Base-by-base conservation (phyloP, 495 filamentous ascomycete genomes). In the Amniculicola lignicola region DNA sequence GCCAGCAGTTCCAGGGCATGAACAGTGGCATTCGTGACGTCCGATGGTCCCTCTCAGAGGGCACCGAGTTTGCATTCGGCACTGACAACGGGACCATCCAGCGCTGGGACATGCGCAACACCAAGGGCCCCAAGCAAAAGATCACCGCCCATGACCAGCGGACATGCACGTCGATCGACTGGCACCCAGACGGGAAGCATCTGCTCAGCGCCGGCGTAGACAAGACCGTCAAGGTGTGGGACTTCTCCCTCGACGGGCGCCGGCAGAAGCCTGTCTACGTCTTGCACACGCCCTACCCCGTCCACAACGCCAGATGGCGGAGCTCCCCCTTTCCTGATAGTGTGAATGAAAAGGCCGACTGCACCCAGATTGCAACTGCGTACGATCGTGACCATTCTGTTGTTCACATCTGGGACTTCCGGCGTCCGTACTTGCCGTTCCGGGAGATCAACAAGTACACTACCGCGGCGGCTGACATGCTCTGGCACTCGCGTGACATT, bases 101-200 rank as follows among this genome's bases (percentile, higher is more conserved):
- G 65, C 71, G 80, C 50, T 89, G 85, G 85, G 85, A 89, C 67
- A 77, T 77, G 48, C 80, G 84, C 37, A 80, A 81, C 51, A 65
- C 70, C 24, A 81, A 71, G 59, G 75, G 75, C 28, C 78, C 83
- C 14, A 66, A 82, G 52, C 67, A 94, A 46, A 86, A 85, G 62
- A 87, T 96, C 57, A 84, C 86, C 39, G 94, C 90, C 24, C 93
- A 98, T 68, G 80, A 86, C 60, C 50, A 55, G 35, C 86, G 83
- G 36, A 79, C 84, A 0, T 95, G 87, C 63, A 84, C 81, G 51
- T 78, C 88, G 3, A 83, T 98, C 41, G 89, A 95, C 60, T 98
- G 94, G 93, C 93, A 98, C 66, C 90, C 89, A 1, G 92, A 96
- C 69, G 93, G 93, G 24, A 87, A 87, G 54, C 88, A 97, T 68